These are phyloP conservation scores for Calonectria naviculata DNA, from an alignment of 2,329 filamentous ascomycete genomes.

Conservation along the genomic window DNA sequence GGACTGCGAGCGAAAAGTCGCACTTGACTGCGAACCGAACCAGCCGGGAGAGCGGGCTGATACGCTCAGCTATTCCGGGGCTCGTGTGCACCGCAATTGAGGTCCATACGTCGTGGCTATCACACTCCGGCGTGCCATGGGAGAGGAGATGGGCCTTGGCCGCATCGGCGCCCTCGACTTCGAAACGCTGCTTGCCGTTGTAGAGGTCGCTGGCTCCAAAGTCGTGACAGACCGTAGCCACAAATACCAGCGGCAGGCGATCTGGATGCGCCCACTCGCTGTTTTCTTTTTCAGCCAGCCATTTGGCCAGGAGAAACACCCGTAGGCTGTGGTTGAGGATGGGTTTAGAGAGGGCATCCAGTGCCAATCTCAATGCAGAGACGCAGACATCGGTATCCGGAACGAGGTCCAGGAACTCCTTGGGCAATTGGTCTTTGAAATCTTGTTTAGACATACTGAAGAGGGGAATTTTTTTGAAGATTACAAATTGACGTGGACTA, in stretches of 20 bases:
- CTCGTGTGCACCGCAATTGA: conserved; percentile 50
- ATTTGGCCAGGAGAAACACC: conserved; percentile 40
- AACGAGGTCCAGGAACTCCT: conserved; percentile 14
- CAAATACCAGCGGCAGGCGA: conserved; percentile 42
- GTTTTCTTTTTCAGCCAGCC: conserved; percentile 34
- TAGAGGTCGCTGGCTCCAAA: conserved; percentile 44
- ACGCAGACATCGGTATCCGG: conserved; percentile 28
- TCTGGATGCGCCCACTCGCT: conserved; percentile 15
- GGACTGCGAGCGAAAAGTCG: conserved; percentile 43
- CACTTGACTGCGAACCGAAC: conserved; percentile 45
- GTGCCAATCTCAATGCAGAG: conserved; percentile 29
- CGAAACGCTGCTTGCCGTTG: conserved; percentile 48
- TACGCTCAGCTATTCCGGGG: conserved; percentile 49
- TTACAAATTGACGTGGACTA: background rate
- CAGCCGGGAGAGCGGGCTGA: conserved; percentile 45
- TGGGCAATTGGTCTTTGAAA: background rate
- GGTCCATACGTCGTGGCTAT: conserved; percentile 46
- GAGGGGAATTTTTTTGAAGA: background rate
- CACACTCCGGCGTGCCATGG: conserved; percentile 36
- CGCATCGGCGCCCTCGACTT: conserved; percentile 46
- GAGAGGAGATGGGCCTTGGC: conserved; percentile 42
- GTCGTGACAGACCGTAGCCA: conserved; percentile 50
- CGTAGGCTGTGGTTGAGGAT: conserved; percentile 46
- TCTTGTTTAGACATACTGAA: background rate
- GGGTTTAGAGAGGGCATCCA: conserved; percentile 32